These are phyloP conservation scores for Hanseniaspora meyeri DNA, from an alignment of 805 yeast genomes.

Conservation along the genomic window DNA sequence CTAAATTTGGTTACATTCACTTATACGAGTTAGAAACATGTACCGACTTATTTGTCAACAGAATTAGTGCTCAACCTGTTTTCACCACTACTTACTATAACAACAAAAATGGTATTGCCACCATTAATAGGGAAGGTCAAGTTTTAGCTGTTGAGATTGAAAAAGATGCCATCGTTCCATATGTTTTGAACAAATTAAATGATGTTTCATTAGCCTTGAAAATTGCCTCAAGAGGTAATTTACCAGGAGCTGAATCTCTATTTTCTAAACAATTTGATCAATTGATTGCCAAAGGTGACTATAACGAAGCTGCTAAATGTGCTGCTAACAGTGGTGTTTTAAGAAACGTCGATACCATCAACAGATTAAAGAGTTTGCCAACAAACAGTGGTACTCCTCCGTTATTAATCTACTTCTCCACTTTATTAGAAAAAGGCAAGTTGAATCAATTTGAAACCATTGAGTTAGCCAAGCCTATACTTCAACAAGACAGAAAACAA, in stretches of 20 bases:
- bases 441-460: slow-evolving; percentile 86
- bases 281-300: slow-evolving; percentile 72
- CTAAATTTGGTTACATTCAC: slow-evolving; percentile 94
- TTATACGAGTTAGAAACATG: slow-evolving; percentile 90
- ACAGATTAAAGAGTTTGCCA: slow-evolving; percentile 78
- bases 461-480: slow-evolving; percentile 87
- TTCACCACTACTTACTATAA: slow-evolving; percentile 74
- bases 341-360: slow-evolving; percentile 88
- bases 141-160: slow-evolving; percentile 86
- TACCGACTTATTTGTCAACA: slow-evolving; percentile 80
- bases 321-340: slow-evolving; percentile 90
- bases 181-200: slow-evolving; percentile 71
- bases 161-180: slow-evolving; percentile 73
- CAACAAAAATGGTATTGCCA: slow-evolving; percentile 69
- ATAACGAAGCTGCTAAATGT: slow-evolving; percentile 83
- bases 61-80: slow-evolving; percentile 91
- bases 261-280: slow-evolving; percentile 86
- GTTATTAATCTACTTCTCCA: slow-evolving; percentile 80
- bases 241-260: slow-evolving; percentile 92
- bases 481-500: slow-evolving; percentile 89
- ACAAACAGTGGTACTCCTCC: slow-evolving; percentile 88
- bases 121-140: slow-evolving; percentile 91
- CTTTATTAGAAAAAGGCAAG: slow-evolving; percentile 81
- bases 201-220: slow-evolving; percentile 78
- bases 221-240: slow-evolving; percentile 87